Evolutionary conservation across 2,329 filamentous ascomycete species (phyloP).

Genomic region (Aspergillus versicolor): DNA sequence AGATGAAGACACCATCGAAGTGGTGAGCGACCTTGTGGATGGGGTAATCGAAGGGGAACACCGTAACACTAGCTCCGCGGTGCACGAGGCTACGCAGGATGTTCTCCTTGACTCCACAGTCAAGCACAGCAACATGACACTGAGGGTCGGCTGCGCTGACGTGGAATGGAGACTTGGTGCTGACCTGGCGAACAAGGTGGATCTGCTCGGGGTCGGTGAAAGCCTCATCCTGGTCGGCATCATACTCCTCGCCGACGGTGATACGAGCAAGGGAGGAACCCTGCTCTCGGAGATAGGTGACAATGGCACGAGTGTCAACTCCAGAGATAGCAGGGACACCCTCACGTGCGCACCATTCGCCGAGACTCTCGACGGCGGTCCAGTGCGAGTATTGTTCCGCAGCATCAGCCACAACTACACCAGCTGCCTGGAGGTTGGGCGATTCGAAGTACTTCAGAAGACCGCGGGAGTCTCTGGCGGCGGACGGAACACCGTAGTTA

Average conservation of each 20-base stretch:
- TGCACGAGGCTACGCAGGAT: conserved; percentile 91
- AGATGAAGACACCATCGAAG: conserved; percentile 98
- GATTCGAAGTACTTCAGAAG: conserved; percentile 98
- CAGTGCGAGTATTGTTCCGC: conserved; percentile 95
- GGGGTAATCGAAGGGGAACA: conserved; percentile 94
- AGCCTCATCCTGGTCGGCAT: conserved; percentile 95
- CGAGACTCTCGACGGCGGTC: conserved; percentile 93
- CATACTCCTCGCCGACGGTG: conserved; percentile 94
- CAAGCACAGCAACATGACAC: conserved; percentile 89
- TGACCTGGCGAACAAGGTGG: conserved; percentile 93
- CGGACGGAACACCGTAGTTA: conserved; percentile 95
- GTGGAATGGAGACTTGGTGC: conserved; percentile 97
- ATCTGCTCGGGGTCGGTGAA: conserved; percentile 95
- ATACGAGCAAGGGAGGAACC: conserved; percentile 95
- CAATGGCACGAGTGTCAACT: conserved; percentile 94
- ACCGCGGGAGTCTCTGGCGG: conserved; percentile 79
- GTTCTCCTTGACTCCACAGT: conserved; percentile 99
- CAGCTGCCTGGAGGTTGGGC: conserved; percentile 92
- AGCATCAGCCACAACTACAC: conserved; percentile 93
- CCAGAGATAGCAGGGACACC: conserved; percentile 95
- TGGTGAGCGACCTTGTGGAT: conserved; percentile 98
- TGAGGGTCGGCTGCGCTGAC: conserved; percentile 79
- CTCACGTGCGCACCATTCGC: conserved; percentile 93
- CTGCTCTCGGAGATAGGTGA: conserved; percentile 92
- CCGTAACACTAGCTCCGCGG: conserved; percentile 87